phyloP scores from a whole-genome alignment of 2,329 filamentous ascomycete genomes.

The Podosphaera leucotricha region DNA sequence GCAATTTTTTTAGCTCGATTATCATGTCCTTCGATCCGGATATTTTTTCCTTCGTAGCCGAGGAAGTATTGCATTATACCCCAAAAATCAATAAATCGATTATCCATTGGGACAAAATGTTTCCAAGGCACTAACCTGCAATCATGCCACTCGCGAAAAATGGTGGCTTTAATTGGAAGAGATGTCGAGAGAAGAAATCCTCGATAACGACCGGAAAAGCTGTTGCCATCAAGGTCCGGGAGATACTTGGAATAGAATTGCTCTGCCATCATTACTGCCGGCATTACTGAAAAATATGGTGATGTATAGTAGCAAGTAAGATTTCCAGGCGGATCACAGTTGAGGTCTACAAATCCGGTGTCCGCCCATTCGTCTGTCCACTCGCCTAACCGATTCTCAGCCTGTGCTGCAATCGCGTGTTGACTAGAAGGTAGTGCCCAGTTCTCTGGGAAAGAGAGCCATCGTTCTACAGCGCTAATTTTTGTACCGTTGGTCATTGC shows the following conservation, averaged over 20 bases:
- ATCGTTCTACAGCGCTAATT: conserved; percentile 15
- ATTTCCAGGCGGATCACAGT: conserved; percentile 21
- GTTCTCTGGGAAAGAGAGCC: conserved; percentile 21
- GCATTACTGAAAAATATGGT: conserved; percentile 21
- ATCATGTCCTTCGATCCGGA: conserved; percentile 18
- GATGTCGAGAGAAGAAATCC: conserved; percentile 45
- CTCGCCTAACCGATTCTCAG: conserved; percentile 20
- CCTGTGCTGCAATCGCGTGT: conserved; percentile 22
- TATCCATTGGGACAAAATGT: conserved; percentile 67
- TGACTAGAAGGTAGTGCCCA: conserved; percentile 26
- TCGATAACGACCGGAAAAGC: conserved; percentile 43
- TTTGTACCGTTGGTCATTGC: conserved; percentile 26
- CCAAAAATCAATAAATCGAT: conserved; percentile 46
- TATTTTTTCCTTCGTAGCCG: conserved; percentile 27
- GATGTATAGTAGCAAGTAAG: conserved; percentile 24
- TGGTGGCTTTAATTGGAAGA: conserved; percentile 52
- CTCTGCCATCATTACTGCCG: conserved; percentile 26
- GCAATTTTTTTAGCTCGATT: conserved; percentile 41
- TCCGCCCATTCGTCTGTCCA: conserved; percentile 16
- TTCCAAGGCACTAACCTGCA: conserved; percentile 50
- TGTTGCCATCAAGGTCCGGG: conserved; percentile 57
- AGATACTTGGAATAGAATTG: conserved; percentile 44
- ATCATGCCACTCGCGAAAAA: conserved; percentile 68
- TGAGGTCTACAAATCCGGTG: conserved; percentile 18
- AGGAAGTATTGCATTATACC: conserved; percentile 56